Percentiles rank a stretch among this genome's conserved stretches.
Conservation (phyloP, 441 rosid genomes). For the Bruguiera hainesii region DNA sequence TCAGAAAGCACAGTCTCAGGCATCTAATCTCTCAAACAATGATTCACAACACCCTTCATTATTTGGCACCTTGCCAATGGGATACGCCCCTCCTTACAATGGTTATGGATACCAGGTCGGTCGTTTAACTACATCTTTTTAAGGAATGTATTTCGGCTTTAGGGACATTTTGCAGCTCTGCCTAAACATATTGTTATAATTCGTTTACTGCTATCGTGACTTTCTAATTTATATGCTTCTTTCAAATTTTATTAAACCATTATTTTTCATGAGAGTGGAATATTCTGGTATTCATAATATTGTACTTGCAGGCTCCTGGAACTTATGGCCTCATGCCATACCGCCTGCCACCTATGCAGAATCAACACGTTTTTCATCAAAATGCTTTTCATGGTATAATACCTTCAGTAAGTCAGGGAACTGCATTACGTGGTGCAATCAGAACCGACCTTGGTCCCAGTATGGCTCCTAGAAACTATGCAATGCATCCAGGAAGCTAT, state of each 20-base stretch:
- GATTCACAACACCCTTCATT: slow-evolving; percentile 86
- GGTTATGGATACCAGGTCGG: slow-evolving; percentile 95
- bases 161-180: neutral
- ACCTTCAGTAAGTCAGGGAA: slow-evolving; percentile 72
- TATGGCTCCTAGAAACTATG: slow-evolving; percentile 68
- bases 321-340: slow-evolving; percentile 83
- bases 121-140: slow-evolving; percentile 8
- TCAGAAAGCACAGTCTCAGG: slow-evolving; percentile 80
- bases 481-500: slow-evolving; percentile 67
- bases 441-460: slow-evolving; percentile 66
- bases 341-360: slow-evolving; percentile 84
- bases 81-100: slow-evolving; percentile 75
- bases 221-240: neutral
- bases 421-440: slow-evolving; percentile 57
- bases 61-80: slow-evolving; percentile 90
- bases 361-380: slow-evolving; percentile 75
- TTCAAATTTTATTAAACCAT: slow-evolving; percentile 4
- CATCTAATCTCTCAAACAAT: slow-evolving; percentile 45
- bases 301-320: slow-evolving; percentile 70
- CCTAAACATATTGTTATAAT: slow-evolving; percentile 2
- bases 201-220: neutral
- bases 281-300: slow-evolving; percentile 14
- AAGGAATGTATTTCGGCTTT: neutral
- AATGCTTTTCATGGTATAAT: slow-evolving; percentile 60
- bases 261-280: slow-evolving; percentile 8